A percentile compares a stretch with the other conserved stretches of the same genome.
Evolutionary conservation across 495 filamentous ascomycete species (phyloP).

Genomic region (Aeminium ludgeri): DNA sequence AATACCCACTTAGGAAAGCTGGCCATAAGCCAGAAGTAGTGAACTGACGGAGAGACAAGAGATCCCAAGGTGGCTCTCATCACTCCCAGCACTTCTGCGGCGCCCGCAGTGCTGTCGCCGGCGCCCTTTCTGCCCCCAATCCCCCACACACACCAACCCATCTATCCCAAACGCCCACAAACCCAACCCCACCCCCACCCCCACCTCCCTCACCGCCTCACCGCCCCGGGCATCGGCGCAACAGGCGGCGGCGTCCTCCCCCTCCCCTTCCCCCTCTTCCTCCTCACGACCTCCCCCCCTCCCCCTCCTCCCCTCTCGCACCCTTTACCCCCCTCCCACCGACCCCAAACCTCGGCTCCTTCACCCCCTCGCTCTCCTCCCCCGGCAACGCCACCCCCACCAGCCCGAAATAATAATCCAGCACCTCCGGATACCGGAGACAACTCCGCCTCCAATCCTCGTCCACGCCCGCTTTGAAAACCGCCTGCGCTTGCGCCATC

Average conservation of each 20-base stretch:
- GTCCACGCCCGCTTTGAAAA: slow-evolving; percentile 51
- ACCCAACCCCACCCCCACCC: too few species aligned
- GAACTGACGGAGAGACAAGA: too few species aligned
- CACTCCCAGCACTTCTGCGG: too few species aligned
- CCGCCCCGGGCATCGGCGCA: slow-evolving; percentile 5
- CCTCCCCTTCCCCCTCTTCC: slow-evolving; percentile 3
- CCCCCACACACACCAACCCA: too few species aligned
- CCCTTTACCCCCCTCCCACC: slow-evolving; percentile 13
- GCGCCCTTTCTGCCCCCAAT: too few species aligned
- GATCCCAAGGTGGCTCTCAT: too few species aligned
- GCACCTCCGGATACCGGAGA: slow-evolving; percentile 53
- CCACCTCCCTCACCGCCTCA: slow-evolving; percentile 5
- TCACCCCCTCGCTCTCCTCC: slow-evolving; percentile 14
- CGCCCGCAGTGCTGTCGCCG: too few species aligned
- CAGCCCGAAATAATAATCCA: slow-evolving; percentile 54
- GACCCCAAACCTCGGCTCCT: slow-evolving; percentile 11
- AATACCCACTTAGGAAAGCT: too few species aligned
- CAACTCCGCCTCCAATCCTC: slow-evolving; percentile 56
- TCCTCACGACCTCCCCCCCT: neutral
- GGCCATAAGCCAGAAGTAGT: too few species aligned
- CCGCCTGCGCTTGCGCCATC: slow-evolving; percentile 38
- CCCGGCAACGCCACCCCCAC: slow-evolving; percentile 42
- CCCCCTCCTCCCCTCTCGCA: slow-evolving; percentile 3
- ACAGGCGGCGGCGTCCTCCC: slow-evolving; percentile 6
- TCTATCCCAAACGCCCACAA: too few species aligned